Evolutionary conservation across 2,329 filamentous ascomycete genomes (phyloP), one percentile per base, ranked within the genome.

Genomic region (Monosporascus sp.): DNA sequence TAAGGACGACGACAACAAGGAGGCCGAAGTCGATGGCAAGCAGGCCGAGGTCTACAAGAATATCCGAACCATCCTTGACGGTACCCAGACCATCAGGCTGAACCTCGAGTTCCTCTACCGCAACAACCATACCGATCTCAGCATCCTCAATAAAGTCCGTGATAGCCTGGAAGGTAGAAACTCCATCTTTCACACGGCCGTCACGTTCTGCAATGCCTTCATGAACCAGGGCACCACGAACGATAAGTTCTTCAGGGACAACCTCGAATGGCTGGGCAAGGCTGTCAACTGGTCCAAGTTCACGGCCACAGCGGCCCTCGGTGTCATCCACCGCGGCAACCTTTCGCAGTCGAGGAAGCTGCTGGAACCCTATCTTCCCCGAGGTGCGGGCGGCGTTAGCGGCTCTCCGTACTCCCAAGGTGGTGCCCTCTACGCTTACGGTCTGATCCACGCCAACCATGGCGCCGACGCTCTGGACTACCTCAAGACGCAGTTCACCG

Each of bases 201-300:
- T 99, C 52, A 97, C 94, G 1, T 94, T 99, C 65, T 94, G 93
- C 66, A 97, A 97, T 65, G 94, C 92, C 11, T 97, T 99, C 70
- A 99, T 99, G 94, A 96, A 99, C 69, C 92, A 96, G 51, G 95
- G 94, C 54, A 99, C 94, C 1, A 97, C 93, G 0, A 94, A 96
- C 64, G 94, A 99, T 74, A 95, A 93, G 66, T 99, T 99, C 75
- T 97, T 99, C 83, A 84, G 95, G 7, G 91, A 97, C 66, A 99
- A 99, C 68, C 75, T 99, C 24, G 94, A 99, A 60, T 99, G 94
- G 94, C 76, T 99, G 3, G 92, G 93, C 55, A 99, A 97, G 77
- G 94, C 94, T 25, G 91, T 97, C 47, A 99, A 99, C 75, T 99
- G 94, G 94, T 97, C 92, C 56, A 99, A 99, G 70, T 99, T 99